These are phyloP conservation scores for Neurospora hispaniola DNA, from an alignment of 495 filamentous ascomycete genomes.

Conservation along the genomic window DNA sequence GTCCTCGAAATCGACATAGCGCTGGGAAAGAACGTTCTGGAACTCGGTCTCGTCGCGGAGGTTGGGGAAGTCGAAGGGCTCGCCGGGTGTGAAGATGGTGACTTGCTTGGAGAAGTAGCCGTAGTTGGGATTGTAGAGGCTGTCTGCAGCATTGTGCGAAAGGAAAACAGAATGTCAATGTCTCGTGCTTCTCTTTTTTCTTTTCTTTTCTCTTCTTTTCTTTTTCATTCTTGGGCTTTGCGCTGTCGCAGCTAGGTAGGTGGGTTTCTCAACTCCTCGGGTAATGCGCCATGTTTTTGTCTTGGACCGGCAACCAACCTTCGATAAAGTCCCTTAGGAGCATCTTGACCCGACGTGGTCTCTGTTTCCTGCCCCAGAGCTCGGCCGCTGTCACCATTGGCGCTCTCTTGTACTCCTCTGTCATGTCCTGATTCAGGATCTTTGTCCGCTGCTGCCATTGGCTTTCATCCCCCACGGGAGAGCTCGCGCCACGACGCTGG, in stretches of 20 bases:
- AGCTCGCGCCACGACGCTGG: slow-evolving; percentile 13
- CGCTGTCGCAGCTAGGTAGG: not conserved
- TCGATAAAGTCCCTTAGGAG: slow-evolving; percentile 94
- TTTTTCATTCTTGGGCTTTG: not conserved
- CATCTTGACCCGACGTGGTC: slow-evolving; percentile 91
- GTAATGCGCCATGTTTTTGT: not conserved
- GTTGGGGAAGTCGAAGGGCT: slow-evolving; percentile 82
- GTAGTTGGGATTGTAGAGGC: slow-evolving; percentile 92
- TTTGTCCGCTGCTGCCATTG: slow-evolving; percentile 76
- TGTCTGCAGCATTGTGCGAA: slow-evolving; percentile 46
- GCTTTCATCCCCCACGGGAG: slow-evolving; percentile 29
- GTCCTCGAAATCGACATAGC: slow-evolving; percentile 88
- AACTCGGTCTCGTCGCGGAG: slow-evolving; percentile 80
- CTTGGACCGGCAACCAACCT: slow-evolving; percentile 39
- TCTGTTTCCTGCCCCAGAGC: slow-evolving; percentile 56
- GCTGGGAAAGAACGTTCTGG: slow-evolving; percentile 56
- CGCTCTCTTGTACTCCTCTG: slow-evolving; percentile 65
- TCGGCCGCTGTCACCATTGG: slow-evolving; percentile 77
- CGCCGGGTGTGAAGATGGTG: slow-evolving; percentile 86
- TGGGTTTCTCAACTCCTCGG: not conserved
- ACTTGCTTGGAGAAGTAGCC: slow-evolving; percentile 97
- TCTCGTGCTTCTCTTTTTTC: not conserved
- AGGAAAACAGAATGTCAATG: not conserved
- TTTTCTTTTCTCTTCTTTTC: not conserved
- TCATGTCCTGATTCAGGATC: slow-evolving; percentile 59